A percentile compares a stretch with the other conserved stretches of the same genome.
phyloP scores from a whole-genome alignment of 2,329 filamentous ascomycete species.

The Sphaerulina vaccinii region DNA sequence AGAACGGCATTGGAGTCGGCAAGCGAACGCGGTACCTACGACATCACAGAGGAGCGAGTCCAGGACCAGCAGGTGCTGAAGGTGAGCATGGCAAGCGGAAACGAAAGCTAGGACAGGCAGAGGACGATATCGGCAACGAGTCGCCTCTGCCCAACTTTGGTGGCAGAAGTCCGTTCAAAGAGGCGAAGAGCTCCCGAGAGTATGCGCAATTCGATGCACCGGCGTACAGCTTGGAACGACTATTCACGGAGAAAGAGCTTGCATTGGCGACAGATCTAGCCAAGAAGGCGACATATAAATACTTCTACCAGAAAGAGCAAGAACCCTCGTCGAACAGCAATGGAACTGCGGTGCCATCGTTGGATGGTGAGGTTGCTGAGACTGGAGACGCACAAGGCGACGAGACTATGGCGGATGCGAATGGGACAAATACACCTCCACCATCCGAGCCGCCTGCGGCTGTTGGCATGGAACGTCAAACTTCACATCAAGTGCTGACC shows the following conservation, averaged over 20 bases:
- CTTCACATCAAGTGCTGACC: slow-evolving; percentile 57
- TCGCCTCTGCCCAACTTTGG: slow-evolving; percentile 56
- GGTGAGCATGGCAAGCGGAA: slow-evolving; percentile 56
- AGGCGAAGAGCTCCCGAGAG: slow-evolving; percentile 52
- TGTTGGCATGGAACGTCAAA: slow-evolving; percentile 60
- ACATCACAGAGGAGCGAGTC: slow-evolving; percentile 47
- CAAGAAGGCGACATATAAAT: slow-evolving; percentile 56
- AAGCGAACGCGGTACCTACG: slow-evolving; percentile 63
- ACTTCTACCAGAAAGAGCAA: slow-evolving; percentile 52
- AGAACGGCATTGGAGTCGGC: slow-evolving; percentile 49
- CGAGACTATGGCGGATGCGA: slow-evolving; percentile 28
- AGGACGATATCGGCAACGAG: slow-evolving; percentile 58
- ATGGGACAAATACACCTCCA: slow-evolving; percentile 31
- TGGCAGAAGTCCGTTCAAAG: slow-evolving; percentile 51
- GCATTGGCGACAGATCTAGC: slow-evolving; percentile 61
- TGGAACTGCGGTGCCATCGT: slow-evolving; percentile 31
- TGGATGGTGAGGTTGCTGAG: slow-evolving; percentile 35
- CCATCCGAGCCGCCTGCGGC: slow-evolving; percentile 30
- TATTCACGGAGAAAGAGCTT: slow-evolving; percentile 68
- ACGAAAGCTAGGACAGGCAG: slow-evolving; percentile 52
- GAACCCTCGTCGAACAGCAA: slow-evolving; percentile 29
- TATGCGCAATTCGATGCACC: slow-evolving; percentile 59
- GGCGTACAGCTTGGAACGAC: slow-evolving; percentile 60
- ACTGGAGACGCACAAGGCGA: slow-evolving; percentile 29
- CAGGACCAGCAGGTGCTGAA: slow-evolving; percentile 28